A percentile compares a stretch with the other conserved stretches of the same genome.
Conservation (phyloP, 495 filamentous ascomycete species). For the Hypoxylon lienhwacheense region DNA sequence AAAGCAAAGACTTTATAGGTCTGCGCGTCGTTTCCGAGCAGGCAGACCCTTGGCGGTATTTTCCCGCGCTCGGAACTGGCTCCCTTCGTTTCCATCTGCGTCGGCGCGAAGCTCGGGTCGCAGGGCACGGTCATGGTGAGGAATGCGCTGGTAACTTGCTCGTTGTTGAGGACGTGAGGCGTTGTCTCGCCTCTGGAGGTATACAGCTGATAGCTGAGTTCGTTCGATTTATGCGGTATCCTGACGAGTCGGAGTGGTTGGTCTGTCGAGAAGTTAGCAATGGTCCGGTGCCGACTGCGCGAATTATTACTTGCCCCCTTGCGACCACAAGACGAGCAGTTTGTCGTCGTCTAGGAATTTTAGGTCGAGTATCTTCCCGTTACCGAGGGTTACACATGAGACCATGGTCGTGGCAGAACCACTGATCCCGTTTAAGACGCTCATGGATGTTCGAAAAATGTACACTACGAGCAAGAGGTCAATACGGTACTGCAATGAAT, state of each 20-base stretch:
- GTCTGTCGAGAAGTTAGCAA: slow-evolving; percentile 18
- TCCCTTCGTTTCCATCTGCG: slow-evolving; percentile 52
- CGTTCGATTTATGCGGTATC: slow-evolving; percentile 36
- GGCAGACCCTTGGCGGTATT: slow-evolving; percentile 46
- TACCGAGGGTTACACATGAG: slow-evolving; percentile 44
- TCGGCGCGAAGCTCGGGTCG: slow-evolving; percentile 44
- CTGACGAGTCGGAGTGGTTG: slow-evolving; percentile 30
- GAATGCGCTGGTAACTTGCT: slow-evolving; percentile 26
- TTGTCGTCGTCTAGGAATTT: slow-evolving; percentile 51
- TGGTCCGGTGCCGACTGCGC: neutral
- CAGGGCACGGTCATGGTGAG: slow-evolving; percentile 36
- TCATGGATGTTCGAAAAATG: slow-evolving; percentile 46
- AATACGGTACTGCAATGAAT: neutral
- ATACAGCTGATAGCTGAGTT: slow-evolving; percentile 30
- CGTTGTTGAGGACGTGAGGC: slow-evolving; percentile 33
- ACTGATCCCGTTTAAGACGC: slow-evolving; percentile 50
- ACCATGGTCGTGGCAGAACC: slow-evolving; percentile 32
- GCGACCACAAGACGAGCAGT: slow-evolving; percentile 49
- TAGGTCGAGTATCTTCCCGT: slow-evolving; percentile 50
- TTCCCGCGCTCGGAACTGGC: slow-evolving; percentile 41
- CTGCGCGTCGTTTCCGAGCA: slow-evolving; percentile 48
- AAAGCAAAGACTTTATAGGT: slow-evolving; percentile 49
- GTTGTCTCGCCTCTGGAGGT: slow-evolving; percentile 13
- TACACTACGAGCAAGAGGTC: slow-evolving; percentile 42
- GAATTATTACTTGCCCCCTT: slow-evolving; percentile 36